Evolutionary conservation across 306 rosid genomes (phyloP).

Genomic region (Bauhinia variegata): DNA sequence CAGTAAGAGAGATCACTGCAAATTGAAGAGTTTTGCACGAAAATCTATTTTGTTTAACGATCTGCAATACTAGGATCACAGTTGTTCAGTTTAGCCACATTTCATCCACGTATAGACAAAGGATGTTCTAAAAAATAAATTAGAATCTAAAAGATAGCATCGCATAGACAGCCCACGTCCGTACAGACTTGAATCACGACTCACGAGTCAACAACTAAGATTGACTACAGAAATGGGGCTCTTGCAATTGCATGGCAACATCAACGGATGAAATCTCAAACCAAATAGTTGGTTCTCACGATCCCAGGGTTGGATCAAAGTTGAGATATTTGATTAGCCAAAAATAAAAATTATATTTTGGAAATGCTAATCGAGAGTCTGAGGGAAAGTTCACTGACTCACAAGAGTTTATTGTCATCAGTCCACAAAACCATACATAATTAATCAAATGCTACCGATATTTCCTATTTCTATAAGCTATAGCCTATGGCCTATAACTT

Average conservation of each 20-base stretch:
- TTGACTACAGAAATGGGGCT: too few relatives aligned
- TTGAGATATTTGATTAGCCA: too few relatives aligned
- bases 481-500: neutral
- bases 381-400: too few relatives aligned
- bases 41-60: neutral
- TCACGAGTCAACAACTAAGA: too few relatives aligned
- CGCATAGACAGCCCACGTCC: slow-evolving; percentile 23
- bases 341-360: too few relatives aligned
- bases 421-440: slow-evolving; percentile 21
- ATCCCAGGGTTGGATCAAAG: too few relatives aligned
- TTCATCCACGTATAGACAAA: slow-evolving; percentile 26
- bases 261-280: neutral
- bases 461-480: slow-evolving; percentile 17
- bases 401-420: slow-evolving; percentile 4
- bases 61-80: neutral
- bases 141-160: slow-evolving; percentile 26
- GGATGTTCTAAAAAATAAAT: slow-evolving; percentile 29
- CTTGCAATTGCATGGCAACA: neutral
- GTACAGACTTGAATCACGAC: too few relatives aligned
- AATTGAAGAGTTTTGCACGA: neutral
- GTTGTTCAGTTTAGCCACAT: too few relatives aligned
- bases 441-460: slow-evolving; percentile 8
- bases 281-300: too few relatives aligned
- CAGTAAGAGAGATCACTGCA: neutral
- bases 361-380: too few relatives aligned